Evolutionary conservation across 352 stramenopile species (phyloP), one percentile per base, ranked within the genome.

Genomic region (Blastocystis sp.): DNA sequence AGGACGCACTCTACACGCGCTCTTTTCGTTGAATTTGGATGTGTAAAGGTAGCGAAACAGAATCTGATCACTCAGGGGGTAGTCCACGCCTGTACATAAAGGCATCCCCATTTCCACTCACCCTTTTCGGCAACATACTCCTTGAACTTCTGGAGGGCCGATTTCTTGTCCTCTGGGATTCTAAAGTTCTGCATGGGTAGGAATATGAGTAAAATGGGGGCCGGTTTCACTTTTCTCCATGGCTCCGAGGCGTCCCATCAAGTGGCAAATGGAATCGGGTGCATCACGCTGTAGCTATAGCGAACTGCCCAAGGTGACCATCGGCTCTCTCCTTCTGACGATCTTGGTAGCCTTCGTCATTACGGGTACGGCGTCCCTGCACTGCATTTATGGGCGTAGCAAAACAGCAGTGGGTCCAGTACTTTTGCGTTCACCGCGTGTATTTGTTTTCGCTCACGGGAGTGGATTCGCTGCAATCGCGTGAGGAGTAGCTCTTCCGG

Each of bases 1-100:
- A n/a, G 59, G 38, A 21, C 19, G 40, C 19, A 17, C 3, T 11
- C 3, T 68, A 84, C 74, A 24, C 17, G 74, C 40, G 45, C 54
- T 84, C 14, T 64, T 34, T 34, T 70, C 43, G n/a, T 68, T 68
- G 34, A 84, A 84, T 24, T 84, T 84, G 7, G 74, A 84, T 59
- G 74, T 84, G 42, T 70, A 84, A 4, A 84, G 57, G 60, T 84
- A 84, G 57, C 74, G 74, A 24, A 70, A 84, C 40, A 84, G 57
- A 7, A 69, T 14, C 61, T 84, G 74, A n/a, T 84, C 74, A 10
- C 14, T 9, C 2, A 84, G 57, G 7, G 74, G 45, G 34, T 63
- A 38, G 10, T 42, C 57, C 42, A 84, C 60, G 11, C 57, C 74
- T 84, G 66, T 21, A 52, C 4, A 24, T 68, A 3, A 84, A 57